Evolutionary conservation across 1,284 basidiomycete genomes (phyloP), one percentile per base, ranked within the genome.

Genomic region (Cutaneotrichosporon daszewskae): DNA sequence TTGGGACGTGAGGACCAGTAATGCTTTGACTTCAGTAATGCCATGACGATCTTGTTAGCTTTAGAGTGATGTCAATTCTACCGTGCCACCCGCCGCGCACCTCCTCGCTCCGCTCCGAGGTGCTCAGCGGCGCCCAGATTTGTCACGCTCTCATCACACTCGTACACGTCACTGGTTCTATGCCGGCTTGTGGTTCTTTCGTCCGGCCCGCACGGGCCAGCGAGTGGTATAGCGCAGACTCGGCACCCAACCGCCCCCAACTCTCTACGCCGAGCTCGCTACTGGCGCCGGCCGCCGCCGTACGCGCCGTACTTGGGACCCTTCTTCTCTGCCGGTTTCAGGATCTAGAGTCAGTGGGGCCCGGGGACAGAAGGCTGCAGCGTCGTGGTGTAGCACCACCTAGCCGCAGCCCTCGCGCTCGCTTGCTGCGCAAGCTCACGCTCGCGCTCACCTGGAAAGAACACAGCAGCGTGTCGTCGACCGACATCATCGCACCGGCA

Each of bases 301-400:
- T 66, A 65, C 17, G 31, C 39, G 37, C 64, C 64, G 52, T 69
- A 68, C 55, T 68, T 68, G 34, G 64, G 65, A 34, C 63, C 59
- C 75, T 97, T 97, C 82, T 97, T 97, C 77, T 98, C 94, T 28
- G 94, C 94, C 34, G 94, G 94, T 76, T 98, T 98, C 66, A 98
- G 77, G 58, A 98, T 97, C 88, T 92, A 64, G 3, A 13, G 25
- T 27, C 24, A 18, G 43, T 18, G 24, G 31, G 34, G 25, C 22
- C 14, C 23, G 25, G 13, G 25, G n/a, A n/a, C n/a, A n/a, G n/a
- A n/a, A n/a, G n/a, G n/a, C n/a, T n/a, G n/a, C n/a, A n/a, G n/a
- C n/a, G n/a, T n/a, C n/a, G n/a, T n/a, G n/a, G n/a, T n/a, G n/a
- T n/a, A n/a, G n/a, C n/a, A n/a, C n/a, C n/a, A n/a, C n/a, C n/a